Base-by-base conservation (phyloP, 768 basidiomycete species). In the Omphalotus guepiniiformis region DNA sequence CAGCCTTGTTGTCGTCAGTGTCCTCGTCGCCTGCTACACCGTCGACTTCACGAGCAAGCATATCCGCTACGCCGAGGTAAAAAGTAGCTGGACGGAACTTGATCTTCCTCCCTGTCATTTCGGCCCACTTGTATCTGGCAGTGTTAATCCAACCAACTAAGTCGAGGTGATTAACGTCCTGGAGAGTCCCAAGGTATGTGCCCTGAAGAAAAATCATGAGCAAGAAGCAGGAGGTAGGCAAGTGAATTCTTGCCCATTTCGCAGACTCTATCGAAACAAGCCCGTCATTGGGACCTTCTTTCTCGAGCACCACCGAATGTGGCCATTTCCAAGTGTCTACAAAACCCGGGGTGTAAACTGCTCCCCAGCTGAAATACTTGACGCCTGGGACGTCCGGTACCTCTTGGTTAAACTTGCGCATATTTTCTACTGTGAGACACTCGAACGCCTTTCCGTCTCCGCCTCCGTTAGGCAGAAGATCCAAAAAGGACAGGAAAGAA, bases 391-490 rank as follows among this genome's bases (percentile, higher is more conserved):
- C 76, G 55, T 98, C 84, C 0, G 89, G 87, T 0, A 90, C 90
- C 28, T 84, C 75, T 47, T 86, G 79, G 60, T 99, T 99, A 69
- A 99, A 99, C 42, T 75, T 65, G 28, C 75, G 76, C 95, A 98
- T 99, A 51, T 81, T 83, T 23, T 85, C 82, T 6, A 84, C 65
- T 0, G 93, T 94, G 37, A 99, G 80, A 48, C 76, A 86, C 58
- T 92, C 83, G 53, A 99, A 98, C 3, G 96, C 96, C 53, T 82
- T 85, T 6, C 96, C 96, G 54, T 97, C 94, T 8, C 96, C 96
- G 1, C 91, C 90, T 8, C 94, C 90, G 49, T 89, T 95, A 1
- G 94, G 88, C 2, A 93, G 77, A 34, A 96, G 61, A 53, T 93
- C 87, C 18, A 99, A 78, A 13, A 89, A 70, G 16, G 82, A 74